These are phyloP conservation scores for Cystofilobasidium capitatum DNA, from an alignment of 768 basidiomycete genomes.

Conservation along the genomic window DNA sequence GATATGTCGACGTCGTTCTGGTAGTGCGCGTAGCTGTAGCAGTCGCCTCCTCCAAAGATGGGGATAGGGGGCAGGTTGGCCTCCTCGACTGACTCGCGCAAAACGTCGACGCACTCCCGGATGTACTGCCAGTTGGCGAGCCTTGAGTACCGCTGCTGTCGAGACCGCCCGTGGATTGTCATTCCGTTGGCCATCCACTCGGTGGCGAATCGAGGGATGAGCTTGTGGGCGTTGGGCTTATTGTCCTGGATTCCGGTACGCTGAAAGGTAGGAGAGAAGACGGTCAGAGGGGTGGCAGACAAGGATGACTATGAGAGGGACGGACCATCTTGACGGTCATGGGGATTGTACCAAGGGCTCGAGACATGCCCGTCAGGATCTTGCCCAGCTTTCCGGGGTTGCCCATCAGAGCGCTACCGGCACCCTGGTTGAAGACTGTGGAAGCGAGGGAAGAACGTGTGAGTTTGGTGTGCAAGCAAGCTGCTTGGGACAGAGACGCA, in stretches of 20 bases:
- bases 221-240: conserved; percentile 74
- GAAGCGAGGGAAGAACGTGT: conserved; percentile 36
- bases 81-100: conserved; percentile 58
- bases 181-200: conserved; percentile 52
- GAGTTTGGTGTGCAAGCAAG: not conserved
- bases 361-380: conserved; percentile 83
- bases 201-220: conserved; percentile 64
- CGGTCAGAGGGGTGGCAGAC: not conserved
- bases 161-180: conserved; percentile 83
- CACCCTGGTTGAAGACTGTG: conserved; percentile 72
- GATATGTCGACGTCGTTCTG: conserved; percentile 63
- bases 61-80: conserved; percentile 61
- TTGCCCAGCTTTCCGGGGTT: conserved; percentile 69
- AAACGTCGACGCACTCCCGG: conserved; percentile 50
- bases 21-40: conserved; percentile 77
- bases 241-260: conserved; percentile 82
- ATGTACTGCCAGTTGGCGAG: conserved; percentile 79
- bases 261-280: conserved; percentile 16
- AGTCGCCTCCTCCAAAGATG: conserved; percentile 89
- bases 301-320: conserved; percentile 3
- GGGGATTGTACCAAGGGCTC: conserved; percentile 79
- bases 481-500: not conserved
- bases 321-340: conserved; percentile 45
- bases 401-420: conserved; percentile 81
- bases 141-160: conserved; percentile 72